phyloP scores from a whole-genome alignment of 2,329 filamentous ascomycete species.

The Rhexocercosporidium sp. region DNA sequence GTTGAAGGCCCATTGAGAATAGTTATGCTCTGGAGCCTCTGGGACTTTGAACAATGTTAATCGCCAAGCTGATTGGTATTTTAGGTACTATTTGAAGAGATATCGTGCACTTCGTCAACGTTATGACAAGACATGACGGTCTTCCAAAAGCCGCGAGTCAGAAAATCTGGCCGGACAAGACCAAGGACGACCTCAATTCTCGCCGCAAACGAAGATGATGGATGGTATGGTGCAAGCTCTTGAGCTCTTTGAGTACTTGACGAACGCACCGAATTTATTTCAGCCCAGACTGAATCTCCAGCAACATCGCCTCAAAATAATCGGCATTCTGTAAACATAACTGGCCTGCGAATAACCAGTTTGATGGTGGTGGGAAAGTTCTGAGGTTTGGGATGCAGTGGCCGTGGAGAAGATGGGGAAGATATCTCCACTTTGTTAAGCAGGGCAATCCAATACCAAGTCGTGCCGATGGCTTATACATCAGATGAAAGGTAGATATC shows the following conservation, averaged over 20 bases:
- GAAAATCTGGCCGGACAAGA: not conserved
- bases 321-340: no score
- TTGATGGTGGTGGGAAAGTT: no score
- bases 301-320: not conserved
- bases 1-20: slow-evolving; percentile 45
- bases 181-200: not conserved
- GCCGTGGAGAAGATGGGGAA: not conserved
- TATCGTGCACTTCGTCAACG: slow-evolving; percentile 85
- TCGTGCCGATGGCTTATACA: not conserved
- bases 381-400: no score
- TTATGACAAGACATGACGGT: slow-evolving; percentile 55
- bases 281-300: not conserved
- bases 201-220: not conserved
- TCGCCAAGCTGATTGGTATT: slow-evolving; percentile 34
- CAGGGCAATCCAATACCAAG: no score
- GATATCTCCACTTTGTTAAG: not conserved
- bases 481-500: not conserved
- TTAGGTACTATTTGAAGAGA: slow-evolving; percentile 88
- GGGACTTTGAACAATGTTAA: not conserved
- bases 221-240: not conserved
- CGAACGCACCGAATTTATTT: no score
- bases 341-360: no score
- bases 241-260: not conserved
- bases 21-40: no score
- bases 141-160: not conserved